Evolutionary conservation across 352 stramenopile genomes (phyloP).

Genomic region (Pythium sukuiense): DNA sequence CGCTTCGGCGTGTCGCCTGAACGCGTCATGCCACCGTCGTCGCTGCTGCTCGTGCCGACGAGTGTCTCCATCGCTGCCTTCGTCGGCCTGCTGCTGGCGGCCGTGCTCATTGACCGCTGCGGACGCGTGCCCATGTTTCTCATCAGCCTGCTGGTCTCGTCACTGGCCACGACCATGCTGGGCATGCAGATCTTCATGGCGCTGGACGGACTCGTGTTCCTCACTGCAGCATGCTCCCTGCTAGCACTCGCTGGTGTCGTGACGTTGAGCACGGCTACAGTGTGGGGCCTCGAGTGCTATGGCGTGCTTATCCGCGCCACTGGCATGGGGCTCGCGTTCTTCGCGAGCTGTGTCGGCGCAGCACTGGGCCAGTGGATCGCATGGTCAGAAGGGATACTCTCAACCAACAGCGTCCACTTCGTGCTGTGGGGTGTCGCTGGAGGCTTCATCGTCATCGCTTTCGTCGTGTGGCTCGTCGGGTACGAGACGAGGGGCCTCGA

Average conservation of each 20-base stretch:
- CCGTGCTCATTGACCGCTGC: constrained; percentile 18
- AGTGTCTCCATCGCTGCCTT: constrained; percentile 5
- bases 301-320: constrained; percentile 29
- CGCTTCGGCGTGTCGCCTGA: constrained; percentile 5
- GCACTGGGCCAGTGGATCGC: constrained; percentile 20
- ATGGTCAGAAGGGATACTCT: constrained; percentile 10
- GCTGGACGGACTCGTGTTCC: constrained; percentile 4
- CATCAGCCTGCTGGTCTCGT: constrained; percentile 13
- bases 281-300: constrained; percentile 30
- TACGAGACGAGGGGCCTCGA: constrained; percentile 20
- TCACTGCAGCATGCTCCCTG: constrained; percentile 5
- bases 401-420: not conserved
- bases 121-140: constrained; percentile 22
- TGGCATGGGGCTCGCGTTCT: constrained; percentile 25
- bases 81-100: constrained; percentile 11
- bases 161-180: constrained; percentile 18
- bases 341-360: constrained; percentile 14
- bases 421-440: constrained; percentile 20
- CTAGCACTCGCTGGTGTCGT: constrained; percentile 14
- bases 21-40: not conserved
- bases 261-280: constrained; percentile 3
- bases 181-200: constrained; percentile 21
- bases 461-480: constrained; percentile 13
- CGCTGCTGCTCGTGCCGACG: constrained; percentile 13
- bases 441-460: constrained; percentile 10